phyloP scores from a whole-genome alignment of 768 basidiomycete species.

The Lyophyllum atratum region DNA sequence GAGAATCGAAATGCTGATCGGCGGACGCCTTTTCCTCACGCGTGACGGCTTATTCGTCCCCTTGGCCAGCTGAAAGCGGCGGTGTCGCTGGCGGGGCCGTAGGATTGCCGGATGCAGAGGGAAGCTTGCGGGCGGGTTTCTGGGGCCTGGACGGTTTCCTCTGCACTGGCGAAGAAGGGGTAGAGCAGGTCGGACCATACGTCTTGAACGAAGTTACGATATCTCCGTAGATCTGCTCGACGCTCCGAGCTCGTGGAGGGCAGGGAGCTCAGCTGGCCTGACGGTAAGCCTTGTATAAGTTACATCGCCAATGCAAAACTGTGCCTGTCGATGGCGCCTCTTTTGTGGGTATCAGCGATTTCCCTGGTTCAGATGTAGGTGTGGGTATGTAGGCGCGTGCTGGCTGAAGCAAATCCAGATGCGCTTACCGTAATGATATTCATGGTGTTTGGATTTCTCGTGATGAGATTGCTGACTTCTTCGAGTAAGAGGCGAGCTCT shows the following conservation, averaged over 20 bases:
- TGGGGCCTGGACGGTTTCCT: neutral
- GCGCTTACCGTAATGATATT: no score
- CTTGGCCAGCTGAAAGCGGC: neutral
- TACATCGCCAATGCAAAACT: slow-evolving; percentile 77
- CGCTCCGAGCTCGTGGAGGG: slow-evolving; percentile 33
- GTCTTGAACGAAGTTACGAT: slow-evolving; percentile 17
- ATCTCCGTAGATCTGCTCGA: slow-evolving; percentile 30
- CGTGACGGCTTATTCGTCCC: slow-evolving; percentile 28
- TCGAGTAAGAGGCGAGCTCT: no score
- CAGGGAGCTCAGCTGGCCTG: slow-evolving; percentile 32
- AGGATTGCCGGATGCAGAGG: no score
- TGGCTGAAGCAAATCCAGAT: no score
- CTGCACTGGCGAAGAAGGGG: neutral
- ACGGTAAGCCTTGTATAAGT: slow-evolving; percentile 48
- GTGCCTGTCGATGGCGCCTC: slow-evolving; percentile 60
- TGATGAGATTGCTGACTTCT: no score
- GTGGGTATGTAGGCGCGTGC: no score
- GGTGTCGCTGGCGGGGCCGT: no score
- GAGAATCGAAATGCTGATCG: slow-evolving; percentile 30
- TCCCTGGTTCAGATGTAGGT: slow-evolving; percentile 45
- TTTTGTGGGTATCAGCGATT: slow-evolving; percentile 58
- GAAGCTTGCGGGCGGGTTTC: neutral
- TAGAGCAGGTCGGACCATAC: no score
- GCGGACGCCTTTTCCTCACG: slow-evolving; percentile 29
- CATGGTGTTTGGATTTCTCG: no score